Percentiles rank a stretch among this genome's conserved stretches.
Evolutionary conservation across 1,284 basidiomycete species (phyloP).

Genomic region (Melampsora americana): DNA sequence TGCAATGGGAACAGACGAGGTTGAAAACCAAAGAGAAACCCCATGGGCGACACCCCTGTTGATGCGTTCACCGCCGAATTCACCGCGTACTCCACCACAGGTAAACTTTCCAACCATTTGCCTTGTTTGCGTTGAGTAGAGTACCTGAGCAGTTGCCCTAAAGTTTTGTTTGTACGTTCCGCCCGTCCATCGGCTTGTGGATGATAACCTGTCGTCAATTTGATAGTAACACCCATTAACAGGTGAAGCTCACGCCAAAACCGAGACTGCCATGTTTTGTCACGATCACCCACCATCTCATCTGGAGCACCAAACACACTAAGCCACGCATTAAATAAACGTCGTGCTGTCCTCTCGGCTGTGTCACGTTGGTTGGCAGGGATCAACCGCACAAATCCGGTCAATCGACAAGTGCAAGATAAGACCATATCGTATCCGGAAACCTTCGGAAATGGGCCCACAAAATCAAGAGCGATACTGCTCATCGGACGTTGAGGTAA

Average conservation of each 20-base stretch:
- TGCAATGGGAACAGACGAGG: not conserved
- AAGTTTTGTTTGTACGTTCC: slow-evolving; percentile 2
- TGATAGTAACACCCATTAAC: not conserved
- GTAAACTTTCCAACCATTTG: not conserved
- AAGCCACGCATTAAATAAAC: slow-evolving; percentile 2
- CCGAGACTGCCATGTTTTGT: slow-evolving; percentile 10
- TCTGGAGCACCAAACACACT: not conserved
- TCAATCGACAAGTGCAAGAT: too few species aligned
- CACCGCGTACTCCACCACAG: not conserved
- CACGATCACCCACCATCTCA: not conserved
- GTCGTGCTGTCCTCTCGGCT: not conserved
- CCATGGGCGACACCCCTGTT: not conserved
- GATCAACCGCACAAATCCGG: not conserved
- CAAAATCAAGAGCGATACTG: slow-evolving; percentile 1
- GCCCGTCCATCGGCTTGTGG: too few species aligned
- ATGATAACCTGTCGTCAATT: not conserved
- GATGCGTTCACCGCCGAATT: not conserved
- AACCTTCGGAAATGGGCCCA: not conserved
- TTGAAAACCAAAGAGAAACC: not conserved
- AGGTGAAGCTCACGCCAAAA: not conserved
- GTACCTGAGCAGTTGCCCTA: not conserved
- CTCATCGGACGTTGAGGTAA: not conserved
- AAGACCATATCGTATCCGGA: too few species aligned
- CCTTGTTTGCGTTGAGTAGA: not conserved
- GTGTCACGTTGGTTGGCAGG: not conserved